Conservation (phyloP, 768 basidiomycete genomes). For the Daedaleopsis nitida region DNA sequence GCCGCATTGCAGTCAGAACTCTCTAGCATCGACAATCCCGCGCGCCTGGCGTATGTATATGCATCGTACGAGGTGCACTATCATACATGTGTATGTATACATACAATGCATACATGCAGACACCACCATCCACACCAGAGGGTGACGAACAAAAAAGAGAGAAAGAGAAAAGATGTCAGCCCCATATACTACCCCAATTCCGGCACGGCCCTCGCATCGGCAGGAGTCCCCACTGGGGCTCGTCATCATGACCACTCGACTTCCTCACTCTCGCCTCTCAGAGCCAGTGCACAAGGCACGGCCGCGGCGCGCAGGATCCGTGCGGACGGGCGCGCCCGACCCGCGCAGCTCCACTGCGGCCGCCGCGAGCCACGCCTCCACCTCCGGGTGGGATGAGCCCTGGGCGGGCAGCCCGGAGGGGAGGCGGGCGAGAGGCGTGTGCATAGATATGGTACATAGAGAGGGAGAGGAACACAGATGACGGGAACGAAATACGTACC, state of each 20-base stretch:
- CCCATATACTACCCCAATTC: constrained; percentile 82
- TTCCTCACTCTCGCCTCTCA: constrained; percentile 52
- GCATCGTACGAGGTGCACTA: too few species aligned
- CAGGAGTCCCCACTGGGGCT: constrained; percentile 83
- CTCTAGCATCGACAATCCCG: too few species aligned
- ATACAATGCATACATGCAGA: background rate
- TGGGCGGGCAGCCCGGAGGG: constrained; percentile 14
- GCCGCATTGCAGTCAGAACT: too few species aligned
- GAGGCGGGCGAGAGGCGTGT: constrained; percentile 19
- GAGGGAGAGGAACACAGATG: background rate
- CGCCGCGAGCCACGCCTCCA: constrained; percentile 16
- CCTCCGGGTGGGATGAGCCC: constrained; percentile 16
- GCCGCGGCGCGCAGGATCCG: constrained; percentile 22
- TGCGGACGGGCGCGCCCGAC: constrained; percentile 19
- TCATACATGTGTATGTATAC: too few species aligned
- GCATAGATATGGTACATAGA: background rate
- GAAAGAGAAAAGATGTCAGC: constrained; percentile 50
- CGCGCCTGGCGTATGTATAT: too few species aligned
- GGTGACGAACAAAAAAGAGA: too few species aligned
- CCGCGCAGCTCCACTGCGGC: constrained; percentile 23
- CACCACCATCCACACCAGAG: too few species aligned
- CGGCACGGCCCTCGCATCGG: constrained; percentile 77
- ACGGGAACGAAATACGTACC: background rate
- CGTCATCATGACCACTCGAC: constrained; percentile 40
- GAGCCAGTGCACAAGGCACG: background rate